Conservation (phyloP, 495 filamentous ascomycete genomes). For the Entonaema liquescens region DNA sequence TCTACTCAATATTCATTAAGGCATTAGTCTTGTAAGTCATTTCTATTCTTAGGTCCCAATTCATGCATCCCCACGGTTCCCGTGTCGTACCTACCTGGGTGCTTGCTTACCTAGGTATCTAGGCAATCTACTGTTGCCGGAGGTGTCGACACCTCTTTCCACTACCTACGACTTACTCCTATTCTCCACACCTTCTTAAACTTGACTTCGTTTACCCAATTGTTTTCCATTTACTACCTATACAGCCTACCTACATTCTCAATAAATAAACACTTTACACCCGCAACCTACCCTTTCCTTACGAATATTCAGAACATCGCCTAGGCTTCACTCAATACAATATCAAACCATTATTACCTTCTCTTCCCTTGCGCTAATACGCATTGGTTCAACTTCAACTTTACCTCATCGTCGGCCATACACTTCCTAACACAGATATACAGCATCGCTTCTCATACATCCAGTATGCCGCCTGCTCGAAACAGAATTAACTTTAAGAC, state of each 20-base stretch:
- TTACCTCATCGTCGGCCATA: not conserved
- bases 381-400: not conserved
- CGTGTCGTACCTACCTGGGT: not conserved
- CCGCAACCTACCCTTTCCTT: not conserved
- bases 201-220: not conserved
- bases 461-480: conserved; percentile 44
- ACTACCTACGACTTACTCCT: not conserved
- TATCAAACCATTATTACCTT: not conserved
- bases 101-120: not conserved
- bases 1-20: not conserved
- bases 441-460: not conserved
- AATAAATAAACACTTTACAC: not conserved
- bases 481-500: conserved; percentile 56
- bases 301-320: not conserved
- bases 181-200: not conserved
- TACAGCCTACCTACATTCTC: not conserved
- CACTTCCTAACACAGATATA: not conserved
- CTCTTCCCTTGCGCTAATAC: not conserved
- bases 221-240: not conserved
- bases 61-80: not conserved
- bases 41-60: not conserved
- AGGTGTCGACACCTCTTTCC: not conserved
- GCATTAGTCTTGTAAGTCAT: not conserved
- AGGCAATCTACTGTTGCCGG: not conserved
- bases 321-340: not conserved